Evolutionary conservation across 2,329 filamentous ascomycete genomes (phyloP).

Genomic region (Colletotrichum limetticola): DNA sequence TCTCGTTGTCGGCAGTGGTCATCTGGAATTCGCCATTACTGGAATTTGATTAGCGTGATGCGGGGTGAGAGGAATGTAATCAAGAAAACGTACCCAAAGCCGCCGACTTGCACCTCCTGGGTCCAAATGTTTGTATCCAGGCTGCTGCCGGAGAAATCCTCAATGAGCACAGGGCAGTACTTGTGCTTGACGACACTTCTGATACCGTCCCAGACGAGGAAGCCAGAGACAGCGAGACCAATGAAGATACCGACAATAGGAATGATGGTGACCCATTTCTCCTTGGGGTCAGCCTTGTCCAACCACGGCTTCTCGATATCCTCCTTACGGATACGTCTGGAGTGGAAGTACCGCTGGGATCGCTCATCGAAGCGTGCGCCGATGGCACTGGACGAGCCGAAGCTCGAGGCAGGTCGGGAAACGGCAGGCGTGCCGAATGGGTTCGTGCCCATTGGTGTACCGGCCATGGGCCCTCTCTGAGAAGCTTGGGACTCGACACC

Average conservation of each 20-base stretch:
- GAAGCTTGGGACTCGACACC: conserved; percentile 49
- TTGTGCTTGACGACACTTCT: conserved; percentile 78
- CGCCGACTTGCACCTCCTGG: conserved; percentile 79
- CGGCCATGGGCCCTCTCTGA: conserved; percentile 39
- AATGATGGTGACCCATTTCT: conserved; percentile 89
- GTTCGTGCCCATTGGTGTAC: conserved; percentile 43
- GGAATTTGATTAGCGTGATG: conserved; percentile 16
- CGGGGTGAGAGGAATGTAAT: background rate
- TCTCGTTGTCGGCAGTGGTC: conserved; percentile 78
- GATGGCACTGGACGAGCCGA: conserved; percentile 55
- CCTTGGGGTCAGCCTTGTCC: conserved; percentile 76
- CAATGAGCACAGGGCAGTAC: conserved; percentile 75
- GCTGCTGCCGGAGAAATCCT: conserved; percentile 69
- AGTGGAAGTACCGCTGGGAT: conserved; percentile 74
- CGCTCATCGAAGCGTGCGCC: conserved; percentile 50
- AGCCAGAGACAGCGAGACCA: conserved; percentile 74
- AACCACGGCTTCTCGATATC: conserved; percentile 83
- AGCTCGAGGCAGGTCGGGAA: conserved; percentile 60
- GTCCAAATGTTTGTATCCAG: conserved; percentile 74
- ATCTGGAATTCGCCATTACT: conserved; percentile 86
- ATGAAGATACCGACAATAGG: conserved; percentile 77
- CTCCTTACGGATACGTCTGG: conserved; percentile 76
- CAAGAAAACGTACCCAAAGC: conserved; percentile 73
- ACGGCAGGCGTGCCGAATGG: conserved; percentile 57
- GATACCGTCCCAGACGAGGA: conserved; percentile 81